Evolutionary conservation across 257 asterid genomes (phyloP).

Genomic region (Anisodus acutangulus): DNA sequence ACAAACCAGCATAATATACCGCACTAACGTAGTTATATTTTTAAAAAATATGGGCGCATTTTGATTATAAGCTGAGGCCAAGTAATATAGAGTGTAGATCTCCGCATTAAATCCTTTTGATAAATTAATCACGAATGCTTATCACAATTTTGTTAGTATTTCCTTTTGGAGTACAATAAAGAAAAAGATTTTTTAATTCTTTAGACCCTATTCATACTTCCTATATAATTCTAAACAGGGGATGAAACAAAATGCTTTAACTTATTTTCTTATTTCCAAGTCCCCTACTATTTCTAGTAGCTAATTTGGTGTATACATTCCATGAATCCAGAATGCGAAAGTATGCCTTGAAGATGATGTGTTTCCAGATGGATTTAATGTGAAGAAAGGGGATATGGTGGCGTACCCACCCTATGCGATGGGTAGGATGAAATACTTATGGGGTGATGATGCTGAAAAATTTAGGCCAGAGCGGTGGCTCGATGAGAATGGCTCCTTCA

Average conservation of each 20-base stretch:
- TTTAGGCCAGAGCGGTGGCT: slow-evolving; percentile 71
- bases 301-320: not conserved
- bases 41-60: too few relatives aligned
- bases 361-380: slow-evolving; percentile 57
- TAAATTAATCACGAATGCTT: not conserved
- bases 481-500: slow-evolving; percentile 50
- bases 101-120: too few relatives aligned
- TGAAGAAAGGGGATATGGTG: slow-evolving; percentile 64
- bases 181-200: not conserved
- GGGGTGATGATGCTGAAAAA: slow-evolving; percentile 70
- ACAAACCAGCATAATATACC: too few relatives aligned
- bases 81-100: too few relatives aligned
- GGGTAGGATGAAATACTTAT: slow-evolving; percentile 65
- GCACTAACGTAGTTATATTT: too few relatives aligned
- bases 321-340: slow-evolving; percentile 50
- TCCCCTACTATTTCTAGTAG: not conserved
- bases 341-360: slow-evolving; percentile 50
- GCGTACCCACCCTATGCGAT: slow-evolving; percentile 64
- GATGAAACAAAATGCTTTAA: too few relatives aligned
- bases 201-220: not conserved
- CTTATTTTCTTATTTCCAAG: not conserved
- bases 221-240: not conserved
- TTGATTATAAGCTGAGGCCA: too few relatives aligned
- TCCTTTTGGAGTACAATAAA: not conserved
- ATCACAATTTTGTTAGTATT: not conserved